phyloP scores from a whole-genome alignment of 768 basidiomycete genomes.

The Gymnopilus junonius region DNA sequence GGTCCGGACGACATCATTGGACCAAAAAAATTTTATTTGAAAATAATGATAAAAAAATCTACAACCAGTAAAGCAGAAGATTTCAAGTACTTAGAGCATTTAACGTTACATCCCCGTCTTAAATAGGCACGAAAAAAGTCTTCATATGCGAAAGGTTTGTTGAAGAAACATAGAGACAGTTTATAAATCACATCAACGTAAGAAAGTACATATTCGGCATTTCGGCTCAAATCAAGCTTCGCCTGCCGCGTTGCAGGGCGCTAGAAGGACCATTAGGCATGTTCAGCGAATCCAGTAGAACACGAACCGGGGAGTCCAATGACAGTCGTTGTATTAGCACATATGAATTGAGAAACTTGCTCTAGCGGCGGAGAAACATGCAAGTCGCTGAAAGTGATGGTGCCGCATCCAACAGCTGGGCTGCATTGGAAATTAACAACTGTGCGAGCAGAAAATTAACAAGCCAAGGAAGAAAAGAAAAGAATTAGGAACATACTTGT shows the following conservation, averaged over 20 bases:
- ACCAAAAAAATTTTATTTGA: background rate
- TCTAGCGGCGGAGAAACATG: slow-evolving; percentile 41
- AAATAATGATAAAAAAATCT: too few relatives aligned
- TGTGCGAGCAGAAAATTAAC: slow-evolving; percentile 19
- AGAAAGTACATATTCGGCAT: background rate
- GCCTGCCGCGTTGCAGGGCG: slow-evolving; percentile 26
- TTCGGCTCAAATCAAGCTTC: background rate
- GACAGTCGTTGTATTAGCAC: slow-evolving; percentile 49
- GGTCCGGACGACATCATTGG: slow-evolving; percentile 3
- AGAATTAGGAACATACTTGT: slow-evolving; percentile 34
- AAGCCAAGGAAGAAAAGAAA: background rate
- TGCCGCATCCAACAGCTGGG: slow-evolving; percentile 46
- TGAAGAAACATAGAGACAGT: too few relatives aligned
- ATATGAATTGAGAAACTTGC: slow-evolving; percentile 42
- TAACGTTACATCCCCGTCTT: too few relatives aligned
- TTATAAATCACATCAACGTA: background rate
- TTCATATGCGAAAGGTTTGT: too few relatives aligned
- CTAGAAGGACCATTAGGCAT: slow-evolving; percentile 15
- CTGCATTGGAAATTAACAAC: slow-evolving; percentile 58
- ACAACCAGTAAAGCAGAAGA: too few relatives aligned
- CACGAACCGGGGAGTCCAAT: slow-evolving; percentile 38
- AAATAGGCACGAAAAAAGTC: too few relatives aligned
- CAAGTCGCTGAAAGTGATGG: slow-evolving; percentile 47
- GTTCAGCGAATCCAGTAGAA: background rate
- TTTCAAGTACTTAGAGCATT: too few relatives aligned